Evolutionary conservation across 805 yeast genomes (phyloP), one percentile per base, ranked within the genome.

Genomic region (Peterozyma xylosa): DNA sequence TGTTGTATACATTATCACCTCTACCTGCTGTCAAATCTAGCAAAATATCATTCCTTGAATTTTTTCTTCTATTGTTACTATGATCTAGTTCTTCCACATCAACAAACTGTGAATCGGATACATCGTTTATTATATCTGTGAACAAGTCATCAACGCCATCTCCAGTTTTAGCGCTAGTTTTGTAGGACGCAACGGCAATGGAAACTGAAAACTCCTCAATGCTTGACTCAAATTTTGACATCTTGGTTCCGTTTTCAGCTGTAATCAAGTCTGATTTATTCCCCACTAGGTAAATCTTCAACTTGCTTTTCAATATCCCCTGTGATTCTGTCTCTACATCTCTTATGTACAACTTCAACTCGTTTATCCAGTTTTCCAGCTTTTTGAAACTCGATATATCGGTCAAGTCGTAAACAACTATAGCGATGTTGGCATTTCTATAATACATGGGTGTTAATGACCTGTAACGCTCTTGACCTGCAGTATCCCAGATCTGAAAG

Each of bases 361-460:
- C 97, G 45, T 82, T 81, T n/a, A 87, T 78, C 99, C 99, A 93
- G 46, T 78, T 78, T 55, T 83, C 78, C 1, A 96, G 96, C 47
- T 86, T 77, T 18, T 70, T 73, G 53, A 91, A 76, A 16, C 74
- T 66, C 14, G 45, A 37, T 13, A 39, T 9, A 45, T 79, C 82
- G 1, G 85, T 79, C 42, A 90, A 60, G 58, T 93, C 98, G 58
- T 84, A 91, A 17, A 95, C 95, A 0, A 93, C 84, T 18, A 93
- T 70, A 0, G 98, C 98, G 29, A 83, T 76, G 55, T 85, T 79
- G 1, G 93, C 82, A 53, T 86, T 84, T 43, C 95, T 66, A 56
- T 86, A 85, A 58, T 86, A 85, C 82, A 86, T 80, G 14, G 95
- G 93, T 0, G 93, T 89, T 49, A 85, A 63, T 15, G 87, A 80